Evolutionary conservation across 2,329 filamentous ascomycete species (phyloP).

Genomic region (Pestalotiopsis sp.): DNA sequence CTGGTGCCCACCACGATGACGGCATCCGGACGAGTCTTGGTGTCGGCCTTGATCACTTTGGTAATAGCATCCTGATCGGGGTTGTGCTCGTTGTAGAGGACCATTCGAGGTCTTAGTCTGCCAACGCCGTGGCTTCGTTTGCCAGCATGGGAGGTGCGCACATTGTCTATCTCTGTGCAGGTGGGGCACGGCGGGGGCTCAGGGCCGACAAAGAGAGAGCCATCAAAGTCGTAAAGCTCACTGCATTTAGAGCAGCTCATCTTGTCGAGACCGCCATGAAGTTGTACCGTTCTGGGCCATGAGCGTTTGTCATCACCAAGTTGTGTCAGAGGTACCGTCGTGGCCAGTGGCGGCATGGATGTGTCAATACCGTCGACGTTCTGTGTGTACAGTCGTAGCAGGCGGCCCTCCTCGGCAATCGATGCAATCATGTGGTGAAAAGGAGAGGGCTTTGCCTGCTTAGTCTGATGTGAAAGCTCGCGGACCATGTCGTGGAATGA

Average conservation of each 20-base stretch:
- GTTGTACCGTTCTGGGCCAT: conserved; percentile 91
- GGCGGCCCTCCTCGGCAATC: conserved; percentile 80
- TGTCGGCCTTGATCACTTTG: conserved; percentile 82
- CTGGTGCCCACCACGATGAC: conserved; percentile 95
- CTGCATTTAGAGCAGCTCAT: conserved; percentile 97
- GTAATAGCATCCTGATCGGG: conserved; percentile 97
- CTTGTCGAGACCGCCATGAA: conserved; percentile 91
- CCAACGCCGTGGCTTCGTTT: conserved; percentile 95
- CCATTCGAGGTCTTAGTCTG: conserved; percentile 86
- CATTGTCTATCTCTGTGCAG: conserved; percentile 74
- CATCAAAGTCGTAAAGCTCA: conserved; percentile 74
- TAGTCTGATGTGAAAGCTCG: conserved; percentile 78
- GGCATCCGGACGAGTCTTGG: conserved; percentile 84
- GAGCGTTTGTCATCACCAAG: conserved; percentile 82
- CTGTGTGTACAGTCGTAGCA: conserved; percentile 91
- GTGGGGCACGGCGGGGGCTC: conserved; percentile 77
- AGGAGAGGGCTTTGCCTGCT: conserved; percentile 75
- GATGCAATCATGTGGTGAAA: conserved; percentile 96
- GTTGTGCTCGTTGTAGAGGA: conserved; percentile 96
- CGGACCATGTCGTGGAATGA: conserved; percentile 97
- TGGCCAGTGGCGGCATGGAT: conserved; percentile 76
- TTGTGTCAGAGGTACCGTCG: conserved; percentile 75
- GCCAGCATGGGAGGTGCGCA: conserved; percentile 75
- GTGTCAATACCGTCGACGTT: conserved; percentile 97
- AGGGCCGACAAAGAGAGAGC: conserved; percentile 80